A percentile compares a stretch with the other conserved stretches of the same genome.
phyloP scores from a whole-genome alignment of 1,284 basidiomycete genomes.

The Ceratobasidium sp. region DNA sequence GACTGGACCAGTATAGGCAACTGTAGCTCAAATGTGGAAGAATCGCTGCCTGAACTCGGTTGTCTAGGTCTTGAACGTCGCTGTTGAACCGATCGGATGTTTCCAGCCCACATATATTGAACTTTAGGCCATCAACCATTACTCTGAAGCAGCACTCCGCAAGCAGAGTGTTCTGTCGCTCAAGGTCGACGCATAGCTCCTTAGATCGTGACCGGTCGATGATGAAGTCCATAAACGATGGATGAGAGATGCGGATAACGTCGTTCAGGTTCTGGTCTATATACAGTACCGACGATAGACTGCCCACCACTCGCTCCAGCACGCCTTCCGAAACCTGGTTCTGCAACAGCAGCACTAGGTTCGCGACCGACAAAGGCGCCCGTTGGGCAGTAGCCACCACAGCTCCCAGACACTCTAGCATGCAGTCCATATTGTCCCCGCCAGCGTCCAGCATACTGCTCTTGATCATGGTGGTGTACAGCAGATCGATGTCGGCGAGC shows the following conservation, averaged over 20 bases:
- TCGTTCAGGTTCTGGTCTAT: not conserved
- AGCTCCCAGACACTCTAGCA: not conserved
- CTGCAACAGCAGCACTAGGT: not conserved
- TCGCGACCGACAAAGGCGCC: not conserved
- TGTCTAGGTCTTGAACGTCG: not conserved
- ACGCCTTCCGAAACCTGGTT: not conserved
- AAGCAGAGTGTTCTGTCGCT: slow-evolving; percentile 6
- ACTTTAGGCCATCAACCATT: not conserved
- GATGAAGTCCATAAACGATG: slow-evolving; percentile 45
- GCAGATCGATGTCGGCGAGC: not conserved
- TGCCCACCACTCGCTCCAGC: not conserved
- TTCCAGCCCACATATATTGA: slow-evolving; percentile 35
- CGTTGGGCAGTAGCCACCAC: not conserved
- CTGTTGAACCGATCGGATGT: slow-evolving; percentile 1
- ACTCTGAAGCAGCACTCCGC: too few relatives aligned
- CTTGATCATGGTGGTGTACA: not conserved
- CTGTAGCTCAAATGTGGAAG: too few relatives aligned
- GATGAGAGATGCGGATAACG: slow-evolving; percentile 34
- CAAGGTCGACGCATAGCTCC: not conserved
- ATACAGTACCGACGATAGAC: slow-evolving; percentile 43
- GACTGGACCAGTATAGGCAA: slow-evolving; percentile 8
- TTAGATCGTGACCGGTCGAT: slow-evolving; percentile 19
- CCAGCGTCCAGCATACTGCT: not conserved
- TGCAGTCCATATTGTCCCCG: not conserved
- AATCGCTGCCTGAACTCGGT: not conserved